Percentiles rank a stretch among this genome's conserved stretches.
Evolutionary conservation across 176 grass and related monocot species (phyloP).

Genomic region (Ensete glaucum): DNA sequence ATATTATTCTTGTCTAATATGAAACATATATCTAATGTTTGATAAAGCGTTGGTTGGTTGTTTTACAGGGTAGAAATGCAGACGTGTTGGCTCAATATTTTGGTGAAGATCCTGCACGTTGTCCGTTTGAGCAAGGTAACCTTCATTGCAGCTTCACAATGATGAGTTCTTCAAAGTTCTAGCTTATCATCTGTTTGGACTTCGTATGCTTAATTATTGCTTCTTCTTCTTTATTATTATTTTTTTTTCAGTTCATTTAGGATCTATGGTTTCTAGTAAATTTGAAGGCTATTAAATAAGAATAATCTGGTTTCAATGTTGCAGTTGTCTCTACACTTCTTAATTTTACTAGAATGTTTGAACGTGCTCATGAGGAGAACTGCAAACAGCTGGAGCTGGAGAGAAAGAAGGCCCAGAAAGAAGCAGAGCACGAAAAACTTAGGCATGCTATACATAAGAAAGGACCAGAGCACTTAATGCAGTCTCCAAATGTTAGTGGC

Average conservation of each 20-base stretch:
- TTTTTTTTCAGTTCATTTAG: background rate
- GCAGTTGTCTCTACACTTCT: constrained; percentile 70
- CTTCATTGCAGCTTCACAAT: constrained; percentile 25
- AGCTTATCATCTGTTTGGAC: background rate
- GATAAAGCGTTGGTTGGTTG: constrained; percentile 13
- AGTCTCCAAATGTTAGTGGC: background rate
- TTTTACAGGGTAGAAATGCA: constrained; percentile 71
- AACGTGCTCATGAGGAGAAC: constrained; percentile 56
- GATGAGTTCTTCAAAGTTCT: constrained; percentile 1
- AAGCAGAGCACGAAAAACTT: constrained; percentile 43
- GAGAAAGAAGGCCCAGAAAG: constrained; percentile 53
- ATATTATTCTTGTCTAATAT: constrained; percentile 6
- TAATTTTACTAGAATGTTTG: constrained; percentile 61
- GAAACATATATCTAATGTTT: constrained; percentile 11
- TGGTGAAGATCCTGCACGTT: constrained; percentile 84
- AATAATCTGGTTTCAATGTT: constrained; percentile 12
- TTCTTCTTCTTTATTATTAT: background rate
- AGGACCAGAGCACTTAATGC: background rate
- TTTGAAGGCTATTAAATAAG: background rate
- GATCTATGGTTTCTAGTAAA: background rate
- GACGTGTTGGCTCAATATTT: constrained; percentile 83
- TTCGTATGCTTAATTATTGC: background rate
- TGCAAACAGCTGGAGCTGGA: constrained; percentile 51
- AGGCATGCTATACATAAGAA: constrained; percentile 28
- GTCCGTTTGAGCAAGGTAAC: constrained; percentile 90